Evolutionary conservation across 768 basidiomycete genomes (phyloP).

Genomic region (Infundibulicybe gibba): DNA sequence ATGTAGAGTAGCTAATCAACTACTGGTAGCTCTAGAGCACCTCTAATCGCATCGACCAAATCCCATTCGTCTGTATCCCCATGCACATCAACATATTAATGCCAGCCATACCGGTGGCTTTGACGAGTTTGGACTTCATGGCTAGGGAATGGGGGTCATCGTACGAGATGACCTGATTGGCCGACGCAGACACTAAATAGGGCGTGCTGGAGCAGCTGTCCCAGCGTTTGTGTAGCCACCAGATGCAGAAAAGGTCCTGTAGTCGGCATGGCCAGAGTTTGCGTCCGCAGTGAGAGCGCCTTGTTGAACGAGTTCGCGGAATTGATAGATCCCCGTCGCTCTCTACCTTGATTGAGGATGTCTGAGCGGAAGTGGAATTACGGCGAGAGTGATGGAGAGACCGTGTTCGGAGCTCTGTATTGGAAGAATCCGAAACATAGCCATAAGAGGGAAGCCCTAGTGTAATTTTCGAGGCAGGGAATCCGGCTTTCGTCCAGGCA

Average conservation of each 20-base stretch:
- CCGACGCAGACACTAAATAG: slow-evolving; percentile 56
- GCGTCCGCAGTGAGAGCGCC: slow-evolving; percentile 43
- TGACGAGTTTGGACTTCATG: slow-evolving; percentile 76
- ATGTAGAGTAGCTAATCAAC: no score
- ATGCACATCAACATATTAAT: slow-evolving; percentile 73
- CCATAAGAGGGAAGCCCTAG: slow-evolving; percentile 88
- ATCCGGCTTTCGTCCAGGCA: slow-evolving; percentile 76
- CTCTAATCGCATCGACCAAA: slow-evolving; percentile 26
- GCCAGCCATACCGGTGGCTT: slow-evolving; percentile 62
- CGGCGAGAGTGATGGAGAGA: slow-evolving; percentile 8
- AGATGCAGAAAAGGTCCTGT: slow-evolving; percentile 38
- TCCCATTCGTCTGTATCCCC: slow-evolving; percentile 62
- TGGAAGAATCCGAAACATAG: slow-evolving; percentile 66
- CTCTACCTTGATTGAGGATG: slow-evolving; percentile 8
- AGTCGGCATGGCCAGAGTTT: slow-evolving; percentile 8
- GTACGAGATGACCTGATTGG: slow-evolving; percentile 76
- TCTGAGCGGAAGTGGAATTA: slow-evolving; percentile 3
- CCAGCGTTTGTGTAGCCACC: slow-evolving; percentile 76
- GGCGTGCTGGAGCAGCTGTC: slow-evolving; percentile 89
- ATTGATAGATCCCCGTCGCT: slow-evolving; percentile 63
- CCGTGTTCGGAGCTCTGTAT: slow-evolving; percentile 42
- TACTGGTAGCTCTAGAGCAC: slow-evolving; percentile 5
- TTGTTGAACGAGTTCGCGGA: slow-evolving; percentile 65
- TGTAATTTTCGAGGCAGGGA: slow-evolving; percentile 72
- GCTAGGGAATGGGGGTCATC: slow-evolving; percentile 79